These are phyloP conservation scores for Kodamaea kaohsiungensis DNA, from an alignment of 805 yeast genomes.

Conservation along the genomic window DNA sequence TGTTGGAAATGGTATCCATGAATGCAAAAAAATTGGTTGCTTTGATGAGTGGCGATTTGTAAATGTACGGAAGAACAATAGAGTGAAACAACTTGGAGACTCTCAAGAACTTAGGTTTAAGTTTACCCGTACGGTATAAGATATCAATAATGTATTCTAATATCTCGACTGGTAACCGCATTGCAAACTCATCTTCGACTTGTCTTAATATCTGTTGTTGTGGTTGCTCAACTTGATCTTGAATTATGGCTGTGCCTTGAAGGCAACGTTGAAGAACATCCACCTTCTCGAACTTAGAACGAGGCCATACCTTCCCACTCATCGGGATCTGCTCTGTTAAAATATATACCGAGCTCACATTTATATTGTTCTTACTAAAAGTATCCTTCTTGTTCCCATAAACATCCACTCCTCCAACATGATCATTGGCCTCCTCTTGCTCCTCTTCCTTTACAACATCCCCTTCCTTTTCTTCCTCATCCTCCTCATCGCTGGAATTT, in stretches of 20 bases:
- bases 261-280: slow-evolving; percentile 45
- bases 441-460: slow-evolving; percentile 18
- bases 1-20: slow-evolving; percentile 63
- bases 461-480: slow-evolving; percentile 18
- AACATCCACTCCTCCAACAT: slow-evolving; percentile 12
- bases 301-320: slow-evolving; percentile 45
- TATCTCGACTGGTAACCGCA: slow-evolving; percentile 39
- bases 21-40: slow-evolving; percentile 71
- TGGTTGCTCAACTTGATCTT: slow-evolving; percentile 9
- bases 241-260: slow-evolving; percentile 17
- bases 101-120: slow-evolving; percentile 52
- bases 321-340: slow-evolving; percentile 23
- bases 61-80: slow-evolving; percentile 64
- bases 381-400: slow-evolving; percentile 28
- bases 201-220: slow-evolving; percentile 2
- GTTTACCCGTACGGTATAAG: slow-evolving; percentile 26
- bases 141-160: slow-evolving; percentile 33
- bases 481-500: slow-evolving; percentile 28
- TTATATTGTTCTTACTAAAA: slow-evolving; percentile 24
- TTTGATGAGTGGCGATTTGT: slow-evolving; percentile 59
- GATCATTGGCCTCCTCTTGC: slow-evolving; percentile 17
- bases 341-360: slow-evolving; percentile 35
- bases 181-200: slow-evolving; percentile 18
- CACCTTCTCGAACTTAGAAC: slow-evolving; percentile 50
- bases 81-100: slow-evolving; percentile 63